Conservation (phyloP, 345 rosid species). For the Cochlearia excelsa region DNA sequence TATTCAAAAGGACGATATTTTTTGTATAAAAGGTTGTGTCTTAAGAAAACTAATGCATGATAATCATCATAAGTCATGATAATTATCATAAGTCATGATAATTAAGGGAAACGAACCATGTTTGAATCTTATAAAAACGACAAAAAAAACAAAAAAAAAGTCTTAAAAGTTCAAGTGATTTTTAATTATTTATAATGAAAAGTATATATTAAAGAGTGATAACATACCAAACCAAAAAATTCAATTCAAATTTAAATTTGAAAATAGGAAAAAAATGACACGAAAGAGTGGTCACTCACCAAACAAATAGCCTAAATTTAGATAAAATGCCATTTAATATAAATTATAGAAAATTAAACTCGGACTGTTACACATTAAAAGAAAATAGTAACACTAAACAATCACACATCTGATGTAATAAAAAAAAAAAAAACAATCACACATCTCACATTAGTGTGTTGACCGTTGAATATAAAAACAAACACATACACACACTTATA, state of each 20-base stretch:
- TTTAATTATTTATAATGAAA: no score
- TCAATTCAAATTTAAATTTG: neutral
- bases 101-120: no score
- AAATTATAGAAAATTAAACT: neutral
- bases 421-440: no score
- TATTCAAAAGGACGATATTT: no score
- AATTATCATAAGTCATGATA: no score
- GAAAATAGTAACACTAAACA: neutral
- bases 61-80: no score
- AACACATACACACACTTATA: neutral
- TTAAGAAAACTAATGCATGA: no score
- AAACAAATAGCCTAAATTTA: conserved; percentile 31
- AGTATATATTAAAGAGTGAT: neutral
- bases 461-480: conserved; percentile 20
- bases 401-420: neutral
- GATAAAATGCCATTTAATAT: conserved; percentile 11
- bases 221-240: conserved; percentile 24
- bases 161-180: no score
- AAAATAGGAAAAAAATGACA: neutral
- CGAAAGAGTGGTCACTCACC: conserved; percentile 28
- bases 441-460: neutral
- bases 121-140: no score
- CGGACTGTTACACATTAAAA: conserved; percentile 8
- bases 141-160: no score
- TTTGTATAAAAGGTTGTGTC: no score